Evolutionary conservation across 169 alveolate genomes (phyloP).

Genomic region (Toxoplasma gondii): DNA sequence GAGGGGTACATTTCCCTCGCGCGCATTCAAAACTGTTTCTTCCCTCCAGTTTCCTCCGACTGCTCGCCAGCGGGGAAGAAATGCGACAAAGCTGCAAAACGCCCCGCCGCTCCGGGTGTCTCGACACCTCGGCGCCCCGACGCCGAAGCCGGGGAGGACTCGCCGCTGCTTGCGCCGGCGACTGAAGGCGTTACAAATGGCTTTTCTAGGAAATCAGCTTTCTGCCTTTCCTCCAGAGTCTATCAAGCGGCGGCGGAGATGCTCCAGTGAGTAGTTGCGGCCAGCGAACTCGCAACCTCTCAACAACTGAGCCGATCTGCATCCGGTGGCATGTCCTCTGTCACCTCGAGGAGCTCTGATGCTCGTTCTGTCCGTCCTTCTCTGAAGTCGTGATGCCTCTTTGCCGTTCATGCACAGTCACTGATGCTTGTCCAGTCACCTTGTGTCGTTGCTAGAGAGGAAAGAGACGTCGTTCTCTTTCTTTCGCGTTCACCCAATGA

Average conservation of each 20-base stretch:
- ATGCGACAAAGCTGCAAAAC: not conserved
- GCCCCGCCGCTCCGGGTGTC: not conserved
- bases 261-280: slow-evolving; percentile 6
- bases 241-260: slow-evolving; percentile 13
- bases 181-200: not conserved
- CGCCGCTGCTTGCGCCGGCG: not conserved
- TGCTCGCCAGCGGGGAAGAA: not conserved
- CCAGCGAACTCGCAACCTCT: too few species aligned
- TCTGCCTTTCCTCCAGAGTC: not conserved
- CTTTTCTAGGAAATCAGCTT: not conserved
- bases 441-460: too few species aligned
- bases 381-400: too few species aligned
- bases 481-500: too few species aligned
- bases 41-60: not conserved
- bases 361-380: too few species aligned
- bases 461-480: not conserved
- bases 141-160: not conserved
- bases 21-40: slow-evolving; percentile 35
- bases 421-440: too few species aligned
- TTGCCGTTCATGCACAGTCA: too few species aligned
- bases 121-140: not conserved
- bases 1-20: slow-evolving; percentile 55
- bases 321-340: too few species aligned
- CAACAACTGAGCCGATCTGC: too few species aligned
- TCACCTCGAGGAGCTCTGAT: too few species aligned